phyloP scores from a whole-genome alignment of 129 eudicot genomes.

The Escallonia rubra region DNA sequence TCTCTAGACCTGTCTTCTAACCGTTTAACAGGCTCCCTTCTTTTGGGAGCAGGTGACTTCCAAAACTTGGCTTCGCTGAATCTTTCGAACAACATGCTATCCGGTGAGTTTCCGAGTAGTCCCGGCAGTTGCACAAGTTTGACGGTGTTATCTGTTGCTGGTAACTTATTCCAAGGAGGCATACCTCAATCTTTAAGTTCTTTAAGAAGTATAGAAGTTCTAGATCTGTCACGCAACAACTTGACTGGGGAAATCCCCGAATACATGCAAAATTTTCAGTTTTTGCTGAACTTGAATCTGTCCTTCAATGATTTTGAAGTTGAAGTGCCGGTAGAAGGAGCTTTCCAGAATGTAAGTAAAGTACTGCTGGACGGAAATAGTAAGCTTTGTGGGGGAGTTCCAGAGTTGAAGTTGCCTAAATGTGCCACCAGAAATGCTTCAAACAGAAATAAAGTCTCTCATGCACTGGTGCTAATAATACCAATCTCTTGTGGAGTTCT shows the following conservation, averaged over 20 bases:
- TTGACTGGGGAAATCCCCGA: conserved; percentile 19
- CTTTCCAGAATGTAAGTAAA: conserved; percentile 4
- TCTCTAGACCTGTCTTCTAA: not conserved
- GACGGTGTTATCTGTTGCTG: not conserved
- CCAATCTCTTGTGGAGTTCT: not conserved
- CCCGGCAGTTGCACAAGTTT: not conserved
- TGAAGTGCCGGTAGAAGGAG: conserved; percentile 13
- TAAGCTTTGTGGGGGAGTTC: conserved; percentile 19
- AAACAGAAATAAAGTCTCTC: not conserved
- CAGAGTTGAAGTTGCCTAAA: conserved; percentile 6
- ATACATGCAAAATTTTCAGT: not conserved
- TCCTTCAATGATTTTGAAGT: conserved; percentile 19
- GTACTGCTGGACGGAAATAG: conserved; percentile 7
- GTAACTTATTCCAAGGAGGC: conserved; percentile 11
- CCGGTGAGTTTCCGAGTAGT: conserved; percentile 13
- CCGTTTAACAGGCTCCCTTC: conserved; percentile 3
- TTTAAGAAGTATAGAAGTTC: conserved; percentile 8
- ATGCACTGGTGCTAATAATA: not conserved
- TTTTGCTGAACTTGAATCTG: conserved; percentile 2
- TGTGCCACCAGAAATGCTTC: not conserved
- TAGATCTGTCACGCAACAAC: conserved; percentile 25
- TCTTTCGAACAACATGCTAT: conserved; percentile 17
- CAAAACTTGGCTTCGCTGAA: not conserved
- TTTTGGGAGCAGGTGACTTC: conserved; percentile 12
- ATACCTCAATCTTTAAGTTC: conserved; percentile 9